Conservation (phyloP, 2,329 filamentous ascomycete species). For the Plenodomus biglobosus region DNA sequence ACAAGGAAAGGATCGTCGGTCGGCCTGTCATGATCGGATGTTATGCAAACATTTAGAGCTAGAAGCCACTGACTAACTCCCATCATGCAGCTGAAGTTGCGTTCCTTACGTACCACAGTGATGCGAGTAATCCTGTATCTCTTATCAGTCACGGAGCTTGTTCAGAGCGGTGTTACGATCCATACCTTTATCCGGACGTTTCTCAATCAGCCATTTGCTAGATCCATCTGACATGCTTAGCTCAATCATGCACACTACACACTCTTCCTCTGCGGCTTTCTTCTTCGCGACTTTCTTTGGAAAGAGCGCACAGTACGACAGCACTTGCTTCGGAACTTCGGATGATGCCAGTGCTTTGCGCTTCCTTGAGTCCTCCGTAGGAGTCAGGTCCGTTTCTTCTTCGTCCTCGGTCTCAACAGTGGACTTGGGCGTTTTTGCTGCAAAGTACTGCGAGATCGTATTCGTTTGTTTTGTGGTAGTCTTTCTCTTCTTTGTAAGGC, state of each 20-base stretch:
- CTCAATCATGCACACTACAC: constrained; percentile 38
- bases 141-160: constrained; percentile 3
- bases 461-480: constrained; percentile 19
- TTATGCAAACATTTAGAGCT: constrained; percentile 1
- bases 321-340: constrained; percentile 14
- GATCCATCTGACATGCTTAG: constrained; percentile 6
- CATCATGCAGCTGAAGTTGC: neutral
- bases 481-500: constrained; percentile 29
- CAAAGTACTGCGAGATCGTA: constrained; percentile 38
- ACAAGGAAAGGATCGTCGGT: constrained; percentile 1
- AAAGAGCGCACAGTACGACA: constrained; percentile 39
- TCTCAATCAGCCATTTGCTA: constrained; percentile 41
- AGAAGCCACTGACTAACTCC: neutral
- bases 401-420: constrained; percentile 12
- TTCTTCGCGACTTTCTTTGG: constrained; percentile 42
- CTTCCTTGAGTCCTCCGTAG: constrained; percentile 19
- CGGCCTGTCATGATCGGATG: constrained; percentile 3
- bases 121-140: constrained; percentile 25
- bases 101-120: constrained; percentile 27
- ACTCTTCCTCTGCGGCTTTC: constrained; percentile 37
- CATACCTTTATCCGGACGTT: constrained; percentile 40
- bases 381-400: neutral
- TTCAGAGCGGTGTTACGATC: neutral
- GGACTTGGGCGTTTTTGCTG: constrained; percentile 18
- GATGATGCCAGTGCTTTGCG: constrained; percentile 21